phyloP scores from a whole-genome alignment of 805 yeast species.

The Wickerhamomyces alni region DNA sequence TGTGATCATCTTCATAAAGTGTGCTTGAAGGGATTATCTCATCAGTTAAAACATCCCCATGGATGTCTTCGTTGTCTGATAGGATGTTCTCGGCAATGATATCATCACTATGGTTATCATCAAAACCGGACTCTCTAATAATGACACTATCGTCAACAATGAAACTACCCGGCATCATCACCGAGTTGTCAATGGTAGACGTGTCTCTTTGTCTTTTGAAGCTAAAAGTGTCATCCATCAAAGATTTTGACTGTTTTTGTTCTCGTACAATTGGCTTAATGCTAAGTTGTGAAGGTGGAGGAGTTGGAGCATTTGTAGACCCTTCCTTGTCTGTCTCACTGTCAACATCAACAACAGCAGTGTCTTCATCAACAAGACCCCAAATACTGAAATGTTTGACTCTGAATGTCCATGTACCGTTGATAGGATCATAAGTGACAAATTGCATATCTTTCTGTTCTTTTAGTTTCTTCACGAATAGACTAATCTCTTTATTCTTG shows the following conservation, averaged over 20 bases:
- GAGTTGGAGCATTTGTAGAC: background rate
- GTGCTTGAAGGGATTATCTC: conserved; percentile 7
- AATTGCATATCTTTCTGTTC: conserved; percentile 67
- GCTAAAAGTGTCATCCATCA: conserved; percentile 24
- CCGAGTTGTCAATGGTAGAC: conserved; percentile 13
- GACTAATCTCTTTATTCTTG: conserved; percentile 35
- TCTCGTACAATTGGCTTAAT: background rate
- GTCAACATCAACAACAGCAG: conserved; percentile 48
- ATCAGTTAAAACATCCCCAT: conserved; percentile 1
- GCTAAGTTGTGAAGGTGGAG: background rate
- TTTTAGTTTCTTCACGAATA: conserved; percentile 45
- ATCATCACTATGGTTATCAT: conserved; percentile 4
- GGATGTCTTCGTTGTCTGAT: conserved; percentile 5
- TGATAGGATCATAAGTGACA: conserved; percentile 70
- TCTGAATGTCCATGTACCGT: conserved; percentile 70
- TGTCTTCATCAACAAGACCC: conserved; percentile 76
- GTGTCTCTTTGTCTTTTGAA: conserved; percentile 27
- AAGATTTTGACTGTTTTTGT: background rate
- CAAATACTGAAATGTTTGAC: conserved; percentile 92
- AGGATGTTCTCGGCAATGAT: conserved; percentile 4
- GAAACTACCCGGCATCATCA: conserved; percentile 24
- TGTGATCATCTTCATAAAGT: conserved; percentile 11
- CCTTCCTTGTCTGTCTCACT: conserved; percentile 15
- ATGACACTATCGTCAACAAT: conserved; percentile 9
- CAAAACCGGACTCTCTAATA: conserved; percentile 3